phyloP scores from a whole-genome alignment of 306 rosid species.

The Leucaena leucocephala region DNA sequence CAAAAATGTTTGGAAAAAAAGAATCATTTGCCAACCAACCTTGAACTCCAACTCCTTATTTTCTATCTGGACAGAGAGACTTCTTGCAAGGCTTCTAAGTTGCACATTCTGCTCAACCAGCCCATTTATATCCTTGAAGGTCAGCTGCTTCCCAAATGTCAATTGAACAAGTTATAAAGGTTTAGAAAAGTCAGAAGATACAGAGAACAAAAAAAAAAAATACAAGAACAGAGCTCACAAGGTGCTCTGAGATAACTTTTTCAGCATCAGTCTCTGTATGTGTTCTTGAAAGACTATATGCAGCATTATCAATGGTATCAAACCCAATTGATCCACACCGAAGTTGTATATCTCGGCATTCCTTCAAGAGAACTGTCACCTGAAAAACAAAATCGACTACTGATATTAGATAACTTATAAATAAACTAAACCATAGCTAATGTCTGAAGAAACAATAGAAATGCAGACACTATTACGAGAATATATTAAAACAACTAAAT shows the following conservation, averaged over 20 bases:
- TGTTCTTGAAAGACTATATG: constrained; percentile 40
- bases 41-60: constrained; percentile 71
- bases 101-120: constrained; percentile 91
- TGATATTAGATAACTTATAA: constrained; percentile 1
- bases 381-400: constrained; percentile 35
- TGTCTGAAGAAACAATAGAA: constrained; percentile 1
- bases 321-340: constrained; percentile 68
- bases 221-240: constrained; percentile 54
- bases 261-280: constrained; percentile 63
- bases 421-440: constrained; percentile 9
- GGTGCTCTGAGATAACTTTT: constrained; percentile 75
- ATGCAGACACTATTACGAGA: not conserved
- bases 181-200: not conserved
- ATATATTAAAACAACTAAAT: not conserved
- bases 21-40: constrained; percentile 47
- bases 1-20: not conserved
- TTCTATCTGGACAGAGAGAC: constrained; percentile 78
- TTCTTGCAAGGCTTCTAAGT: constrained; percentile 88
- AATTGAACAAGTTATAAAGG: constrained; percentile 15
- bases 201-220: constrained; percentile 1
- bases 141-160: constrained; percentile 60
- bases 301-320: constrained; percentile 45
- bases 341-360: constrained; percentile 92
- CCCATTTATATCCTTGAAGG: constrained; percentile 95
- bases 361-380: constrained; percentile 93